Evolutionary conservation across 495 filamentous ascomycete species (phyloP).

Genomic region (Neurospora pannonica): DNA sequence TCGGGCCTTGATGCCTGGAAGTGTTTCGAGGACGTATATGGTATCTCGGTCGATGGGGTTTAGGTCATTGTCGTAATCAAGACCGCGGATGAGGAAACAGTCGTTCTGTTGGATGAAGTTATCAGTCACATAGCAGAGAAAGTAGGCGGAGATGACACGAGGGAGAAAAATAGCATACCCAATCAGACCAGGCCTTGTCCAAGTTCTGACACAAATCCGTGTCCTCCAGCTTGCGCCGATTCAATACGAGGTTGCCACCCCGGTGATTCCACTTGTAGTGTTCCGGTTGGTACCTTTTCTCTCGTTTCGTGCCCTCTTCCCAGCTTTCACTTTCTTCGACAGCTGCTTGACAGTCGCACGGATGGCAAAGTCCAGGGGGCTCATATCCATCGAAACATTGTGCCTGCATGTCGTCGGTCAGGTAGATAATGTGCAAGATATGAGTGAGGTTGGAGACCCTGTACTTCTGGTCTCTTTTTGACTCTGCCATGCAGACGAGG

Average conservation of each 20-base stretch:
- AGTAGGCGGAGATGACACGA: not conserved
- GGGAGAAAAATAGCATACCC: not conserved
- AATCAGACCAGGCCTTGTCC: conserved; percentile 1
- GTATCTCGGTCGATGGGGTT: not conserved
- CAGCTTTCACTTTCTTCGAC: not conserved
- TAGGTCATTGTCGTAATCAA: not conserved
- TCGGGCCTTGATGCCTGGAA: not conserved
- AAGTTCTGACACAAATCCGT: not conserved
- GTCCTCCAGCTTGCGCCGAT: conserved; percentile 2
- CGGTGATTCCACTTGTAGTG: not conserved
- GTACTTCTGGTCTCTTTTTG: not conserved
- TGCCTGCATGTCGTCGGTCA: not conserved
- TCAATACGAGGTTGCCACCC: conserved; percentile 1
- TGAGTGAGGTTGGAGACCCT: not conserved
- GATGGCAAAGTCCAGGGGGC: not conserved
- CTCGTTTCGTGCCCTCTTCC: not conserved
- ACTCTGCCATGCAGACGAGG: not conserved
- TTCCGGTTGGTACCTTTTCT: not conserved
- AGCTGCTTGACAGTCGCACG: not conserved
- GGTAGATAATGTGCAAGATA: not conserved
- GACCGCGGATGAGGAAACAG: not conserved
- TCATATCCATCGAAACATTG: not conserved
- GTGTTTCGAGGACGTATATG: conserved; percentile 1
- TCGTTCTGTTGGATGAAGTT: not conserved
- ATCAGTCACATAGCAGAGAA: not conserved